Evolutionary conservation across 495 filamentous ascomycete genomes (phyloP).

Genomic region (Tuber borchii): DNA sequence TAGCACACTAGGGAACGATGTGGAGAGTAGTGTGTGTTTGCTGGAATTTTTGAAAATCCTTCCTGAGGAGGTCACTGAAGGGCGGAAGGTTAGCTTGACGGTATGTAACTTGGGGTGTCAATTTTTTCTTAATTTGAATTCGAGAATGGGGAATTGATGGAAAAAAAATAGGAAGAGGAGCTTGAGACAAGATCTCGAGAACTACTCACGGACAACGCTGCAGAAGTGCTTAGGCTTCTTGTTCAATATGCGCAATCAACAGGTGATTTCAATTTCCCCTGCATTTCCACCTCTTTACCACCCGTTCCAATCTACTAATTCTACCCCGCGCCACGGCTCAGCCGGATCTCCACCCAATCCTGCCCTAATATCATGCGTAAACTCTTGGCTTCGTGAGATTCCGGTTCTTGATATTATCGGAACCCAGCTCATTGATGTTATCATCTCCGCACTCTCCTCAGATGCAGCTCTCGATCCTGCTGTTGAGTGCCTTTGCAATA

Average conservation of each 20-base stretch:
- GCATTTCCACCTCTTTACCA: not conserved
- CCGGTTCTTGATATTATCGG: constrained; percentile 74
- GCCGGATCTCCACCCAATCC: constrained; percentile 62
- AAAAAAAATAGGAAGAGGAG: constrained; percentile 75
- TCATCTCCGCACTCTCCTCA: constrained; percentile 66
- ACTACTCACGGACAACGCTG: constrained; percentile 80
- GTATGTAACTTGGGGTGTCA: constrained; percentile 55
- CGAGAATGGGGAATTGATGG: constrained; percentile 8
- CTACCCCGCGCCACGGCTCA: not conserved
- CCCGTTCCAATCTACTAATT: constrained; percentile 11
- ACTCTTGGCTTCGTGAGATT: constrained; percentile 91
- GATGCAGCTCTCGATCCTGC: constrained; percentile 77
- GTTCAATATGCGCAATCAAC: constrained; percentile 87
- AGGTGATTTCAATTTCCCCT: constrained; percentile 50
- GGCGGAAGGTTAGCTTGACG: constrained; percentile 95
- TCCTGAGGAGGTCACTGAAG: constrained; percentile 97
- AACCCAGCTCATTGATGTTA: constrained; percentile 73
- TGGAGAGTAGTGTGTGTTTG: constrained; percentile 71
- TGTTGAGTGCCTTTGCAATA: constrained; percentile 86
- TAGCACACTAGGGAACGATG: constrained; percentile 65
- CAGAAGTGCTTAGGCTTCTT: constrained; percentile 74
- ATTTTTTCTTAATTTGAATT: constrained; percentile 3
- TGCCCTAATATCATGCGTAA: constrained; percentile 86
- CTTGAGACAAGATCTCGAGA: constrained; percentile 72
- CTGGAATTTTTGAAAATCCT: constrained; percentile 93